phyloP scores from a whole-genome alignment of 106 monocot species.

The Chionographis japonica region DNA sequence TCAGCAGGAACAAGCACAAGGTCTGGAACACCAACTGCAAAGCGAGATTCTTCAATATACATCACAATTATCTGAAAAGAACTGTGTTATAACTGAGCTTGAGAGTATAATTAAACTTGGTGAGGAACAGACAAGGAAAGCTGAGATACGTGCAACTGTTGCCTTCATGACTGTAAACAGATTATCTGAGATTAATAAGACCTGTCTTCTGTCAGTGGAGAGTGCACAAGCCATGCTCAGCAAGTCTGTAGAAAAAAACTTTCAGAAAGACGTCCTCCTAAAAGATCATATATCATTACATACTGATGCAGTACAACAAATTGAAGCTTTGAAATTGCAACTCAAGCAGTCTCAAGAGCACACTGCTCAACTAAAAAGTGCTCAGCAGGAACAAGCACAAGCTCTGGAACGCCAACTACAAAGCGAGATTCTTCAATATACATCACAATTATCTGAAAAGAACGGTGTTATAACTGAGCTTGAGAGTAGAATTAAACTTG shows the following conservation, averaged over 20 bases:
- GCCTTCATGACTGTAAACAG: slow-evolving; percentile 33
- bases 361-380: slow-evolving; percentile 5
- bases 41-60: slow-evolving; percentile 7
- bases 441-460: slow-evolving; percentile 33
- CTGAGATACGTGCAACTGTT: slow-evolving; percentile 38
- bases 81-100: slow-evolving; percentile 29
- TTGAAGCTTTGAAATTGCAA: slow-evolving; percentile 24
- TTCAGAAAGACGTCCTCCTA: slow-evolving; percentile 41
- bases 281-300: slow-evolving; percentile 20
- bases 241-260: slow-evolving; percentile 19
- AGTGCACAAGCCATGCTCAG: slow-evolving; percentile 24
- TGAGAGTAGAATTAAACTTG: slow-evolving; percentile 28
- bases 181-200: slow-evolving; percentile 35
- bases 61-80: slow-evolving; percentile 33
- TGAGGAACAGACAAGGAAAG: slow-evolving; percentile 24
- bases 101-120: slow-evolving; percentile 29
- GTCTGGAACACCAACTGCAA: slow-evolving; percentile 17
- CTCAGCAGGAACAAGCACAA: slow-evolving; percentile 18
- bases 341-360: slow-evolving; percentile 29
- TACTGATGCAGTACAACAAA: slow-evolving; percentile 19
- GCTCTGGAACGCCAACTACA: slow-evolving; percentile 17
- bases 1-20: slow-evolving; percentile 17
- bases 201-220: slow-evolving; percentile 27
- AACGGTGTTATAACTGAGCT: slow-evolving; percentile 29
- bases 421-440: slow-evolving; percentile 4